Evolutionary conservation across 148 eudicot genomes (phyloP).

Genomic region (Rhododendron ferrugineum): DNA sequence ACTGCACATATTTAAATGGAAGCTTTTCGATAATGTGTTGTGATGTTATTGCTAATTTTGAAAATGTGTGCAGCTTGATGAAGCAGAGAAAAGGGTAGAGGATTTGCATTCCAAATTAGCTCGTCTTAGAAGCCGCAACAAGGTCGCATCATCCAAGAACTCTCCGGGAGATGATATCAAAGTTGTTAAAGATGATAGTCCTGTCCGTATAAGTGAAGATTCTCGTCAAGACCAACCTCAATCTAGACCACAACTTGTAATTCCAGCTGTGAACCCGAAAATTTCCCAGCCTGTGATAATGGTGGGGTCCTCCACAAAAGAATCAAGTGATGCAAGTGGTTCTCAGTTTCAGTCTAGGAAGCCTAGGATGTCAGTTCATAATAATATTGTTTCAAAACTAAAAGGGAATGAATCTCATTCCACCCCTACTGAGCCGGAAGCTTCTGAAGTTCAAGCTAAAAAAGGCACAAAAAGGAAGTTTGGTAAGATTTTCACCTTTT

Average conservation of each 20-base stretch:
- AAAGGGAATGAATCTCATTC: slow-evolving; percentile 36
- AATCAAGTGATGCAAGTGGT: slow-evolving; percentile 22
- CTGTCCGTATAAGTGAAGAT: slow-evolving; percentile 26
- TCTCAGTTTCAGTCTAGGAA: slow-evolving; percentile 23
- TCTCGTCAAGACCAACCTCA: slow-evolving; percentile 31
- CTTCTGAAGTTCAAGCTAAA: slow-evolving; percentile 33
- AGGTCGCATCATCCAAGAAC: slow-evolving; percentile 21
- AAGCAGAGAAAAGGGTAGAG: slow-evolving; percentile 61
- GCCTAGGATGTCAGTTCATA: slow-evolving; percentile 15
- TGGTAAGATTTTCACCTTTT: slow-evolving; percentile 37
- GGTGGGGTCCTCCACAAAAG: slow-evolving; percentile 30
- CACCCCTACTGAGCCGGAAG: slow-evolving; percentile 33
- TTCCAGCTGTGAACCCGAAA: slow-evolving; percentile 40
- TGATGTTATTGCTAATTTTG: slow-evolving; percentile 14
- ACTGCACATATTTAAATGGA: not conserved
- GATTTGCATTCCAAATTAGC: slow-evolving; percentile 60
- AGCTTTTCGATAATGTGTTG: not conserved
- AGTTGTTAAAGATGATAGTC: slow-evolving; percentile 46
- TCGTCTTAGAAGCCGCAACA: slow-evolving; percentile 45
- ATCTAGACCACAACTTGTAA: slow-evolving; percentile 54
- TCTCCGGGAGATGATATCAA: slow-evolving; percentile 21
- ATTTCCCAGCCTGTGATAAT: slow-evolving; percentile 28
- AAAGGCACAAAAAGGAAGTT: slow-evolving; percentile 65
- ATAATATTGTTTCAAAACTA: slow-evolving; percentile 28
- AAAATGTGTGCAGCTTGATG: slow-evolving; percentile 53